Conservation (phyloP, 1,139 yeast species). For the Insectozyma bohioensis region DNA sequence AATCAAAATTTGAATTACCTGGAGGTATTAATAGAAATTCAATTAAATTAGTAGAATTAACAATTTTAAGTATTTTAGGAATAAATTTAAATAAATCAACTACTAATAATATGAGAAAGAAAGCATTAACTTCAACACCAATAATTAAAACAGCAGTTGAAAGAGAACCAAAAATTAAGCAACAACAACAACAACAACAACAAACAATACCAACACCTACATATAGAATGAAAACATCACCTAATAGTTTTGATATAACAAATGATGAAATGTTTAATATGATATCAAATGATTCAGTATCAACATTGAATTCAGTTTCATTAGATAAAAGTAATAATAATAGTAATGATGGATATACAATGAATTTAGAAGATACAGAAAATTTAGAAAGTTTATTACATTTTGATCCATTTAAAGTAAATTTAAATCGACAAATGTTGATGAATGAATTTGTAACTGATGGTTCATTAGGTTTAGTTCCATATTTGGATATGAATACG, state of each 20-base stretch:
- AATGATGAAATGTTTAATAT: slow-evolving; percentile 9
- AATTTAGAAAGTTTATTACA: slow-evolving; percentile 30
- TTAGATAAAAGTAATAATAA: no score
- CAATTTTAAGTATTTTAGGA: slow-evolving; percentile 54
- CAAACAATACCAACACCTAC: slow-evolving; percentile 10
- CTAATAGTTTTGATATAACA: slow-evolving; percentile 7
- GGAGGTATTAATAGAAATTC: slow-evolving; percentile 62
- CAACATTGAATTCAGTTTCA: neutral
- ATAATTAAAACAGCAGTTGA: slow-evolving; percentile 27
- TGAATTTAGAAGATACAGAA: slow-evolving; percentile 18
- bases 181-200: slow-evolving; percentile 3
- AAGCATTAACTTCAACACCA: slow-evolving; percentile 19
- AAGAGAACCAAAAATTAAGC: slow-evolving; percentile 16
- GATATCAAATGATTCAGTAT: neutral
- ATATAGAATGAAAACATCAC: slow-evolving; percentile 7
- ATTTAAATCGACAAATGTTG: slow-evolving; percentile 35
- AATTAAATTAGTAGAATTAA: slow-evolving; percentile 53
- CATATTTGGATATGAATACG: slow-evolving; percentile 47
- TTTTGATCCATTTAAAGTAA: slow-evolving; percentile 44
- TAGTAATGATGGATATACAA: neutral
- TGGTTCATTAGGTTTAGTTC: slow-evolving; percentile 65
- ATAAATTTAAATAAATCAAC: slow-evolving; percentile 23
- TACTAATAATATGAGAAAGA: slow-evolving; percentile 18
- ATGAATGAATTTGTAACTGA: slow-evolving; percentile 64
- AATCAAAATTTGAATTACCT: slow-evolving; percentile 53